A percentile compares a stretch with the other conserved stretches of the same genome.
phyloP scores from a whole-genome alignment of 2,329 filamentous ascomycete species.

The Anisogramma anomala region DNA sequence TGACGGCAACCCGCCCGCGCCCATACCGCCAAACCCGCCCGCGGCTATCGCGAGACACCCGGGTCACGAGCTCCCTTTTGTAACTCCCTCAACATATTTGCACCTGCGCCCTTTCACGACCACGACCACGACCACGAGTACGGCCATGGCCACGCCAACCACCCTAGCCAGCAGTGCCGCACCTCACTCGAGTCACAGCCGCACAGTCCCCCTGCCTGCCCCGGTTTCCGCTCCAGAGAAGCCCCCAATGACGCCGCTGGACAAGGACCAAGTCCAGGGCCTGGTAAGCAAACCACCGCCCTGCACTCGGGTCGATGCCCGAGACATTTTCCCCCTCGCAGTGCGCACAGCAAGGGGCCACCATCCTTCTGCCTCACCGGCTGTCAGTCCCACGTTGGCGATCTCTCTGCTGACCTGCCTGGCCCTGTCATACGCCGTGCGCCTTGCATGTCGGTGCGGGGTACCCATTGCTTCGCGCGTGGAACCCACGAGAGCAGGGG shows the following conservation, averaged over 20 bases:
- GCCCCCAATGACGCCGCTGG: constrained; percentile 43
- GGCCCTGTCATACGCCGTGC: constrained; percentile 6
- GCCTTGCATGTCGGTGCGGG: constrained; percentile 12
- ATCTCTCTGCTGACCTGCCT: constrained; percentile 6
- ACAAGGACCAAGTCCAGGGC: constrained; percentile 67
- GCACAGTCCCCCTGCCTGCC: constrained; percentile 21
- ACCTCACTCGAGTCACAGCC: constrained; percentile 21
- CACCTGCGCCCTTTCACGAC: constrained; percentile 12
- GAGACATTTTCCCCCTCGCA: constrained; percentile 13
- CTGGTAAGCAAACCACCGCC: constrained; percentile 45
- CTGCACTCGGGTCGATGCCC: background rate
- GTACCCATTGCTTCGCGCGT: constrained; percentile 6
- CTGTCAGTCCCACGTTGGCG: constrained; percentile 11
- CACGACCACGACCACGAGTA: too few relatives aligned
- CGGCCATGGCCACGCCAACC: constrained; percentile 7
- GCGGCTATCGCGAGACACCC: constrained; percentile 18
- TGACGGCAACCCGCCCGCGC: constrained; percentile 13
- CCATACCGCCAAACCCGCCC: constrained; percentile 11
- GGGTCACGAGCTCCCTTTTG: constrained; percentile 43
- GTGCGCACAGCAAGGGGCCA: background rate
- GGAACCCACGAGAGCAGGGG: background rate
- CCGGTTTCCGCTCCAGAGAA: constrained; percentile 23
- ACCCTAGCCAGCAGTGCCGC: constrained; percentile 2
- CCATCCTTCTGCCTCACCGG: constrained; percentile 4
- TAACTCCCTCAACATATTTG: constrained; percentile 50